Percentiles rank a stretch among this genome's conserved stretches.
Evolutionary conservation across 2,329 filamentous ascomycete species (phyloP).

Genomic region (Cercospora janseana): DNA sequence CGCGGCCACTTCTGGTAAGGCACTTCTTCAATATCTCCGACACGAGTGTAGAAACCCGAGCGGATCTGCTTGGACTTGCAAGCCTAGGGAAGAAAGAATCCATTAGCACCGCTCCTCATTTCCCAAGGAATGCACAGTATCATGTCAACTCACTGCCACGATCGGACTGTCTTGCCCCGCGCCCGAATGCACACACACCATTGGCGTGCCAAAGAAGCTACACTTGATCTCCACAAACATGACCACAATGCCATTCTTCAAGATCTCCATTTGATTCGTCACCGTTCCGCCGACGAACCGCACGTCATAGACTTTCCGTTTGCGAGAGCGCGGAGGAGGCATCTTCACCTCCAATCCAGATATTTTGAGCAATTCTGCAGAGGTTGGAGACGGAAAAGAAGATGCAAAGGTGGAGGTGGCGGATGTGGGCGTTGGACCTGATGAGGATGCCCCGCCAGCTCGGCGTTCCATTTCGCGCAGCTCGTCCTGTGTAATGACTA

Average conservation of each 20-base stretch:
- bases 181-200: background rate
- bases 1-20: slow-evolving; percentile 4
- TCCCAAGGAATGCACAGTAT: background rate
- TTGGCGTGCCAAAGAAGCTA: slow-evolving; percentile 1
- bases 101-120: background rate
- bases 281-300: background rate
- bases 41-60: slow-evolving; percentile 1
- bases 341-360: too few species aligned
- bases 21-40: background rate
- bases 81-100: background rate
- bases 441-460: background rate
- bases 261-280: background rate
- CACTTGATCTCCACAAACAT: slow-evolving; percentile 2
- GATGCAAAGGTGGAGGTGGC: too few species aligned
- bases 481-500: background rate
- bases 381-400: too few species aligned
- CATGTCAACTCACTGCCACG: background rate
- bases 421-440: background rate
- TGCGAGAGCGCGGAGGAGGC: background rate
- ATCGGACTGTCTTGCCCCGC: background rate
- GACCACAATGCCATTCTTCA: slow-evolving; percentile 3
- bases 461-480: background rate
- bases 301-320: background rate
- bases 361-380: too few species aligned
- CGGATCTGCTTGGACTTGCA: slow-evolving; percentile 7